A percentile compares a stretch with the other conserved stretches of the same genome.
phyloP scores from a whole-genome alignment of 306 rosid species.

The Lagenaria siceraria region DNA sequence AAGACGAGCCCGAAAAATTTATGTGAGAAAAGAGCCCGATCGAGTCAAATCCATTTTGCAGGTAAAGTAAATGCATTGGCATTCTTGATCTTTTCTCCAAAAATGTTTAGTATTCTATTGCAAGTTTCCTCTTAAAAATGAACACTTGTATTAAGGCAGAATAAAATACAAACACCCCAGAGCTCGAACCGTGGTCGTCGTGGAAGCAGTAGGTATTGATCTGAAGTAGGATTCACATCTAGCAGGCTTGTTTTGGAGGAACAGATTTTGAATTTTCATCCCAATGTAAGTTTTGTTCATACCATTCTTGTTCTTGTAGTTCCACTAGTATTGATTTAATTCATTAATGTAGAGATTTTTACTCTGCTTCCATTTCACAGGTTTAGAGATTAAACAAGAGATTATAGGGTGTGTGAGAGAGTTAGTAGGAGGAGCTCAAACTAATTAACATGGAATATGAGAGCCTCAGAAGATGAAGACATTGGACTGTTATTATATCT shows the following conservation, averaged over 20 bases:
- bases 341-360: neutral
- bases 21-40: constrained; percentile 25
- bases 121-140: neutral
- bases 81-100: neutral
- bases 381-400: neutral
- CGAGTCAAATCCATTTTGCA: constrained; percentile 15
- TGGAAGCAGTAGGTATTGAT: constrained; percentile 35
- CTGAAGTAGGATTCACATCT: neutral
- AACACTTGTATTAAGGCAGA: constrained; percentile 25
- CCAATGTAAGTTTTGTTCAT: neutral
- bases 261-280: neutral
- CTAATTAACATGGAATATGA: neutral
- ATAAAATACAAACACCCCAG: constrained; percentile 20
- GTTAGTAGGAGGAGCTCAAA: neutral
- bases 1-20: constrained; percentile 28
- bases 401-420: neutral
- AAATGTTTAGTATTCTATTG: neutral
- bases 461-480: neutral
- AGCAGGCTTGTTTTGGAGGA: neutral
- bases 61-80: constrained; percentile 15
- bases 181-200: constrained; percentile 32
- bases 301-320: neutral
- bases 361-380: neutral
- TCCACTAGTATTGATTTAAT: neutral
- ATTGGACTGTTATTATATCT: neutral